Percentiles rank a stretch among this genome's conserved stretches.
These are phyloP conservation scores for Backusella sp. DNA, from an alignment of 192 early-diverging fungal species.

Conservation along the genomic window DNA sequence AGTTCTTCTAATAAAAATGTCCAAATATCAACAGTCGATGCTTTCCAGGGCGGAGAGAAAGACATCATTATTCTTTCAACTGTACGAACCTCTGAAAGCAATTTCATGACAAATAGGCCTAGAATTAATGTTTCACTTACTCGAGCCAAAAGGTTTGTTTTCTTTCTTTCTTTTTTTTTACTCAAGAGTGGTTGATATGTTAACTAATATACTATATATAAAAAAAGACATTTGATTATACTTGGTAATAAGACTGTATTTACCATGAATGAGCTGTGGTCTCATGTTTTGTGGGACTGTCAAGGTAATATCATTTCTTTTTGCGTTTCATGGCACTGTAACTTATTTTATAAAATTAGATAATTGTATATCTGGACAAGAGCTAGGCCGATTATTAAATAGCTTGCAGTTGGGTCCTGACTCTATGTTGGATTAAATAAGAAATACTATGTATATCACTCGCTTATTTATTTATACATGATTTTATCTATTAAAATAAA, in stretches of 20 bases:
- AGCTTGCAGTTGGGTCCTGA: background rate
- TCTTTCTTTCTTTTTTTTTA: no score
- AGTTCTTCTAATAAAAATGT: conserved; percentile 16
- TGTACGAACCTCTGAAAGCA: conserved; percentile 50
- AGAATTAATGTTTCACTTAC: conserved; percentile 78
- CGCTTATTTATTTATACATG: background rate
- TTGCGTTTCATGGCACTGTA: background rate
- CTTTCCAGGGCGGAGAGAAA: conserved; percentile 79
- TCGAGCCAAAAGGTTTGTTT: conserved; percentile 58
- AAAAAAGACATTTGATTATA: conserved; percentile 56
- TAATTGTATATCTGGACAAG: background rate
- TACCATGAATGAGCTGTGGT: conserved; percentile 30
- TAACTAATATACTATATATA: background rate
- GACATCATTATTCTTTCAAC: conserved; percentile 72
- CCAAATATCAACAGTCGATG: conserved; percentile 64
- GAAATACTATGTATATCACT: background rate
- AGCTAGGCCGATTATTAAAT: background rate
- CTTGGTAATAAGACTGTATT: conserved; percentile 49
- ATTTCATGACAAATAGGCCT: conserved; percentile 66
- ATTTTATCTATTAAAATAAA: background rate
- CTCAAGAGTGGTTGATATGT: no score
- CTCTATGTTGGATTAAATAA: background rate
- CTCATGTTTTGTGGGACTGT: conserved; percentile 19
- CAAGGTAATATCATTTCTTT: conserved; percentile 13
- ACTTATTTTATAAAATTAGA: background rate